Percentiles rank a stretch among this genome's conserved stretches.
phyloP scores from a whole-genome alignment of 495 filamentous ascomycete species.

The Aspergillus kassunensis region DNA sequence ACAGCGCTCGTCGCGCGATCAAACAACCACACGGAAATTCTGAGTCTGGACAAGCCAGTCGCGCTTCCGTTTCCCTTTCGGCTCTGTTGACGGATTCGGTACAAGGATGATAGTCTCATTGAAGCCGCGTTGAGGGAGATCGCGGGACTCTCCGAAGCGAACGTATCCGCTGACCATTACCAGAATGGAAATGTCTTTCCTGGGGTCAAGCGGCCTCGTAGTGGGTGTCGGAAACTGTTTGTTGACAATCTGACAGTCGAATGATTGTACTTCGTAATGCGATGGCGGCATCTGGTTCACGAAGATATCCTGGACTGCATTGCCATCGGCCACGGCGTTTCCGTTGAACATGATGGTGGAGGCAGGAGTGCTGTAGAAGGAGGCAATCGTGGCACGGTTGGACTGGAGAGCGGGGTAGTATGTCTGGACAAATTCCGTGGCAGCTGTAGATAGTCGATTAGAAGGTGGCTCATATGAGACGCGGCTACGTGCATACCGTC shows the following conservation, averaged over 20 bases:
- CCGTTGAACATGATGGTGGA: conserved; percentile 65
- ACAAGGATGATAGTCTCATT: conserved; percentile 73
- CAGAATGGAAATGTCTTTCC: conserved; percentile 64
- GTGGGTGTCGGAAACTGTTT: conserved; percentile 49
- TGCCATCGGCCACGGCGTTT: conserved; percentile 51
- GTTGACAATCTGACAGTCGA: conserved; percentile 73
- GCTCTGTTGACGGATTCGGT: conserved; percentile 61
- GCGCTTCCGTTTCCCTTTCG: conserved; percentile 41
- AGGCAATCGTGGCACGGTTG: conserved; percentile 47
- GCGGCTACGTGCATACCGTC: conserved; percentile 33
- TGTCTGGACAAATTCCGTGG: conserved; percentile 48
- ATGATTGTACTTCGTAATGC: conserved; percentile 61
- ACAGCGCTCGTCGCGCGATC: too few species aligned
- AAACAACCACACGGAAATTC: conserved; percentile 63
- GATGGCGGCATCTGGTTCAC: conserved; percentile 57
- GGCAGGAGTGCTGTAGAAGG: conserved; percentile 53
- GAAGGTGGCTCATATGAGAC: background rate
- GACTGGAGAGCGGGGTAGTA: conserved; percentile 55
- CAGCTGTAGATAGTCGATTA: conserved; percentile 30
- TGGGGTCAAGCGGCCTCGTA: conserved; percentile 32
- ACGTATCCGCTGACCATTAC: conserved; percentile 66
- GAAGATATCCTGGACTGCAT: conserved; percentile 57
- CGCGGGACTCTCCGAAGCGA: conserved; percentile 52
- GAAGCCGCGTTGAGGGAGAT: conserved; percentile 59
- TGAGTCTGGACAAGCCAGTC: conserved; percentile 70